Conservation (phyloP, 768 basidiomycete species). For the Russula emetica region DNA sequence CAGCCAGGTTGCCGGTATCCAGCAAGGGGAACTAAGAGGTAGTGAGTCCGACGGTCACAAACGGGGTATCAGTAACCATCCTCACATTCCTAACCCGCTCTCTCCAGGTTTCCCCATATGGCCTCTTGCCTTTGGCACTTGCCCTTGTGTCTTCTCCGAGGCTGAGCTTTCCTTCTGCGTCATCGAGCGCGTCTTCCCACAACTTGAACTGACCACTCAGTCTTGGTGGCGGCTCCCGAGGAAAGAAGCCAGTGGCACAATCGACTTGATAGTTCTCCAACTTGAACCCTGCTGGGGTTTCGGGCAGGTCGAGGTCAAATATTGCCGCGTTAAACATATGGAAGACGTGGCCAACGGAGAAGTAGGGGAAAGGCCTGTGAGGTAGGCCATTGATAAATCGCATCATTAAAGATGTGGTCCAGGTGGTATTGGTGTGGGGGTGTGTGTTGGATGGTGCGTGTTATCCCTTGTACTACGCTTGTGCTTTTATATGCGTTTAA, state of each 20-base stretch:
- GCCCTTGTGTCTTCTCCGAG: conserved; percentile 55
- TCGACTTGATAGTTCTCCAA: conserved; percentile 48
- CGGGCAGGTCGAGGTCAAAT: conserved; percentile 7
- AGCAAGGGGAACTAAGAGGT: conserved; percentile 64
- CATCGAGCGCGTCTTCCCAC: conserved; percentile 68
- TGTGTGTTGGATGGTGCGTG: background rate
- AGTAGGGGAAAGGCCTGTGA: conserved; percentile 11
- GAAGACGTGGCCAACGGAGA: conserved; percentile 25
- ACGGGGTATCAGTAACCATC: conserved; percentile 15
- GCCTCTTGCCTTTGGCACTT: conserved; percentile 45
- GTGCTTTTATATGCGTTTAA: conserved; percentile 11
- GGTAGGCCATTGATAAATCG: conserved; percentile 16
- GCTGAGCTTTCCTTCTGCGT: conserved; percentile 50
- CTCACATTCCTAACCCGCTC: conserved; percentile 57
- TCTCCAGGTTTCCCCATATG: conserved; percentile 67
- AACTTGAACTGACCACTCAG: conserved; percentile 50
- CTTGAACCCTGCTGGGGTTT: conserved; percentile 11
- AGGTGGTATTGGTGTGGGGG: background rate
- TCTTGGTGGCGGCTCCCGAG: conserved; percentile 53
- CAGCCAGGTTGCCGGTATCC: conserved; percentile 47
- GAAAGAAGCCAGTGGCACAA: conserved; percentile 79
- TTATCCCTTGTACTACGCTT: background rate
- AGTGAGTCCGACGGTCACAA: background rate
- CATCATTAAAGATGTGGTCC: conserved; percentile 1
- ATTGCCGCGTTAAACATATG: conserved; percentile 17